Conservation (phyloP, 805 yeast genomes). For the Priceomyces castillae region DNA sequence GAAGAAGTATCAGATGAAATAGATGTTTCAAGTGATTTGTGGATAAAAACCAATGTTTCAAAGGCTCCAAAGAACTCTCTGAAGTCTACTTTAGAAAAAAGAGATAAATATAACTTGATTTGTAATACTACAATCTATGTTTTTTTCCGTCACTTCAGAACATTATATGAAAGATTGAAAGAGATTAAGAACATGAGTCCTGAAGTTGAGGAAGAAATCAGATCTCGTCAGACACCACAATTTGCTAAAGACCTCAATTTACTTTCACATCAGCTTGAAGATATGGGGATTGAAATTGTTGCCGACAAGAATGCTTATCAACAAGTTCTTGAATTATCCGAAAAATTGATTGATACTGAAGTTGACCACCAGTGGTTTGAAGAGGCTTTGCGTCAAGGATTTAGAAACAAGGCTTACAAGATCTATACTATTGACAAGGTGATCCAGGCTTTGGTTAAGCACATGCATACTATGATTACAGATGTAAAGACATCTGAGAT, state of each 20-base stretch:
- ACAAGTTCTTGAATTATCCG: constrained; percentile 75
- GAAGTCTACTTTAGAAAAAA: constrained; percentile 26
- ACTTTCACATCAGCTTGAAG: constrained; percentile 74
- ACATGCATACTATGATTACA: constrained; percentile 77
- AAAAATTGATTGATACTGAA: constrained; percentile 79
- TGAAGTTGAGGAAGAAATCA: constrained; percentile 71
- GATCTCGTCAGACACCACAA: constrained; percentile 56
- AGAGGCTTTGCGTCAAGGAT: constrained; percentile 92
- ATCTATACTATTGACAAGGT: constrained; percentile 92
- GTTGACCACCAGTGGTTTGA: constrained; percentile 94
- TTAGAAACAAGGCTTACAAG: constrained; percentile 88
- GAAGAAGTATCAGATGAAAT: constrained; percentile 28
- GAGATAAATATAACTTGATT: constrained; percentile 71
- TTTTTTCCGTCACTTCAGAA: constrained; percentile 81
- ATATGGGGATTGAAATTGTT: constrained; percentile 70
- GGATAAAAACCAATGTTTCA: constrained; percentile 39
- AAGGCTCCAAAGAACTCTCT: constrained; percentile 25
- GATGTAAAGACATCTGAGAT: constrained; percentile 81
- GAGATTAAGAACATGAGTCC: constrained; percentile 74
- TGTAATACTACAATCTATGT: constrained; percentile 87
- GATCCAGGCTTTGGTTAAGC: constrained; percentile 68
- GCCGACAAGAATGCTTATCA: constrained; percentile 65
- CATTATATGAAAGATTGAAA: constrained; percentile 72
- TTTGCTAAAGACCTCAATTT: constrained; percentile 88
- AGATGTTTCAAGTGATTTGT: constrained; percentile 40